These are phyloP conservation scores for Begonia fuchsioides DNA, from an alignment of 306 rosid species.

Conservation along the genomic window DNA sequence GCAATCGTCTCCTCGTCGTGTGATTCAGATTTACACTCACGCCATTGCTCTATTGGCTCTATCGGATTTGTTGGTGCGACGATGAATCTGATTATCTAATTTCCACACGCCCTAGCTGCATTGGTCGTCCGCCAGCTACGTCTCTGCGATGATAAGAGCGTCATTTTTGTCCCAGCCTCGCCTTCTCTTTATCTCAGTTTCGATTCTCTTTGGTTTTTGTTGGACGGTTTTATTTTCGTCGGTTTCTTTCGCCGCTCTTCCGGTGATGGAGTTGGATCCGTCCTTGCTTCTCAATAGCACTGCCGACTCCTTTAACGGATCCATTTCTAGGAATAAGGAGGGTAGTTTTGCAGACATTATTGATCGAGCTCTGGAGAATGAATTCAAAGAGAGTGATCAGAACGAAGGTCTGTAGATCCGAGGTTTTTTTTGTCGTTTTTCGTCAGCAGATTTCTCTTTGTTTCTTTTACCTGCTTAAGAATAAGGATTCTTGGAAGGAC, in stretches of 20 bases:
- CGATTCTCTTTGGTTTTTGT: conserved; percentile 19
- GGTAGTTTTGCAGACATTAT: no score
- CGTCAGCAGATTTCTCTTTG: neutral
- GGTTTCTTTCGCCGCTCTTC: conserved; percentile 12
- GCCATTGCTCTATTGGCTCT: conserved; percentile 3
- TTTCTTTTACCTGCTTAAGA: no score
- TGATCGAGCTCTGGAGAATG: conserved; percentile 91
- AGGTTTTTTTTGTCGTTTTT: neutral
- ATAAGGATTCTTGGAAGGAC: no score
- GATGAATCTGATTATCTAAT: no score
- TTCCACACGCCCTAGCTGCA: neutral
- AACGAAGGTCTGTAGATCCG: conserved; percentile 52
- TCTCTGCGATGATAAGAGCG: conserved; percentile 28
- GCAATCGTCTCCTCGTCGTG: no score
- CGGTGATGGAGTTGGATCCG: conserved; percentile 39
- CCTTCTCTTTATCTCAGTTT: conserved; percentile 10
- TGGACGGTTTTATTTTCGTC: conserved; percentile 22
- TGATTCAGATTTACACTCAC: neutral
- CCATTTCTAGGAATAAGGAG: conserved; percentile 52
- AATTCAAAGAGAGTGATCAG: conserved; percentile 86
- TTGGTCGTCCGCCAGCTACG: conserved; percentile 10
- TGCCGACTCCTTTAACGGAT: conserved; percentile 34
- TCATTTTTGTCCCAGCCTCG: neutral
- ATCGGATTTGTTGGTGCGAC: neutral
- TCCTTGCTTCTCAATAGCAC: conserved; percentile 36